A percentile compares a stretch with the other conserved stretches of the same genome.
phyloP scores from a whole-genome alignment of 2,329 filamentous ascomycete genomes.

The Diaporthe velutina region DNA sequence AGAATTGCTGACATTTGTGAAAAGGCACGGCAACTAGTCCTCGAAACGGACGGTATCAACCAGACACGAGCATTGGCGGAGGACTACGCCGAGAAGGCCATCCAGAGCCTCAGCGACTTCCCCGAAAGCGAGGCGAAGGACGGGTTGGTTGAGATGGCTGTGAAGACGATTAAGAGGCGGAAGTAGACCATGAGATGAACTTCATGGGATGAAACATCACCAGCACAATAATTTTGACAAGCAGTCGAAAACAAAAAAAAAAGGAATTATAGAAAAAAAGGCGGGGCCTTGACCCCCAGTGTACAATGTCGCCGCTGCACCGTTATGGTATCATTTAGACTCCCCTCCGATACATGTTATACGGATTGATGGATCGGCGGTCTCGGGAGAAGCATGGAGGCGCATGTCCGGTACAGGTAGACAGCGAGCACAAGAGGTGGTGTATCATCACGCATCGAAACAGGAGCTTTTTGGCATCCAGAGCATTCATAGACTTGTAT shows the following conservation, averaged over 20 bases:
- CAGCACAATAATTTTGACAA: background rate
- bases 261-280: background rate
- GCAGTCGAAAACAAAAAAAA: background rate
- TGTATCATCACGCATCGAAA: constrained; percentile 36
- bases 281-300: background rate
- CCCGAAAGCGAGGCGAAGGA: constrained; percentile 96
- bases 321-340: background rate
- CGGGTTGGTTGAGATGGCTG: constrained; percentile 92
- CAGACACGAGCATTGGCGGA: constrained; percentile 92
- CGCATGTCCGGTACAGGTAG: background rate
- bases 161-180: constrained; percentile 88
- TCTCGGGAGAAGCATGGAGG: constrained; percentile 3
- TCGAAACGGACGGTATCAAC: constrained; percentile 87
- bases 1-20: constrained; percentile 28
- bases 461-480: constrained; percentile 12
- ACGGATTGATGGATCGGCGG: background rate
- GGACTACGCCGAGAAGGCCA: constrained; percentile 90
- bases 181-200: constrained; percentile 66
- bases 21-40: constrained; percentile 88
- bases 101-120: constrained; percentile 85
- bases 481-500: constrained; percentile 17
- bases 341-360: constrained; percentile 24
- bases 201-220: background rate
- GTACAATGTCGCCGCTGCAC: background rate
- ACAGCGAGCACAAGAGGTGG: background rate